Percentiles rank a stretch among this genome's conserved stretches.
Conservation (phyloP, 2,329 filamentous ascomycete genomes). For the Ophiognomonia clavigignenti-juglandacearum region DNA sequence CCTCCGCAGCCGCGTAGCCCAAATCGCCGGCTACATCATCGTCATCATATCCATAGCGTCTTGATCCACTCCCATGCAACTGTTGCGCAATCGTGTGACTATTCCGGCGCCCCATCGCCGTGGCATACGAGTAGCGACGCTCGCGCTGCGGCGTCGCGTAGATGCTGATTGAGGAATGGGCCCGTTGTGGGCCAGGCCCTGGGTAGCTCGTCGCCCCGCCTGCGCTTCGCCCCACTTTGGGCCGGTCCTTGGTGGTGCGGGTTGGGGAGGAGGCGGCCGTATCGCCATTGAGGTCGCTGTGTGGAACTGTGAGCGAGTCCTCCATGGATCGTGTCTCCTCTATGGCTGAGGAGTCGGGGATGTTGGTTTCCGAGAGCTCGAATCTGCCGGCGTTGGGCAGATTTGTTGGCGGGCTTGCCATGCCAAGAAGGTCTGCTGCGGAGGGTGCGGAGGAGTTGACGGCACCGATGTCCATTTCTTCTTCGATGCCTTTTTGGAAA, state of each 20-base stretch:
- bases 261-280: constrained; percentile 17
- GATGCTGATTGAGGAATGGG: constrained; percentile 28
- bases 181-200: constrained; percentile 34
- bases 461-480: constrained; percentile 88
- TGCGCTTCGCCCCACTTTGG: constrained; percentile 18
- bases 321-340: constrained; percentile 33
- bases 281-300: constrained; percentile 6
- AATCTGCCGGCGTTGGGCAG: constrained; percentile 74
- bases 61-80: constrained; percentile 34
- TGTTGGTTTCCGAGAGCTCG: constrained; percentile 51
- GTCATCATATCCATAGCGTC: constrained; percentile 43
- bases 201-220: constrained; percentile 33
- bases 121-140: constrained; percentile 50
- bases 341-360: constrained; percentile 36
- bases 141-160: constrained; percentile 43
- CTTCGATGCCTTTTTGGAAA: constrained; percentile 52
- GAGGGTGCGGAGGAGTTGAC: constrained; percentile 49
- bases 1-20: constrained; percentile 89
- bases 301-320: constrained; percentile 19
- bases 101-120: constrained; percentile 40
- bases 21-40: constrained; percentile 88
- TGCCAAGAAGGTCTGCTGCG: constrained; percentile 65
- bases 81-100: constrained; percentile 50
- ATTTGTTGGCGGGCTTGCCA: constrained; percentile 56
- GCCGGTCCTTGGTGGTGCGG: constrained; percentile 14